These are phyloP conservation scores for Vitis rotundifolia DNA, from an alignment of 164 flowering plant species.

Conservation along the genomic window DNA sequence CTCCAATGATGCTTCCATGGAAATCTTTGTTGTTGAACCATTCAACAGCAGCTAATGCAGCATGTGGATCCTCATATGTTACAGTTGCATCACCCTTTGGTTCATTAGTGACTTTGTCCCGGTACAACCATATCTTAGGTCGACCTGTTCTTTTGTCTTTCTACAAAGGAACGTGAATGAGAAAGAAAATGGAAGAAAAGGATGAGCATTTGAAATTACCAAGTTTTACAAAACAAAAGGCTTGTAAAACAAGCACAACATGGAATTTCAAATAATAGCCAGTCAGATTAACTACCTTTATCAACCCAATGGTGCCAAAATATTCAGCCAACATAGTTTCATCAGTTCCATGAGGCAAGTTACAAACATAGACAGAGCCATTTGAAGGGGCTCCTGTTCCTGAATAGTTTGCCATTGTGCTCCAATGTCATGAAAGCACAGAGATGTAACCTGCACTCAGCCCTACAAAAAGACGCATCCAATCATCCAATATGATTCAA, in stretches of 20 bases:
- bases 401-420: constrained; percentile 55
- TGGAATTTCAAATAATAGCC: constrained; percentile 20
- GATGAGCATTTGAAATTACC: background rate
- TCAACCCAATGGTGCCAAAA: constrained; percentile 97
- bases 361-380: constrained; percentile 86
- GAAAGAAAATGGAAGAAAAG: constrained; percentile 3
- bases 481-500: no score
- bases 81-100: constrained; percentile 99
- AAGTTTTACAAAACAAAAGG: background rate
- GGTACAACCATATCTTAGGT: constrained; percentile 93
- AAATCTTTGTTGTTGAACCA: constrained; percentile 98
- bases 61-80: constrained; percentile 98
- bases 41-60: constrained; percentile 95
- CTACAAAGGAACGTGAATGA: constrained; percentile 28
- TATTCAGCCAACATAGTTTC: constrained; percentile 89
- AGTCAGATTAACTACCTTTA: constrained; percentile 72
- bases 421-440: constrained; percentile 36
- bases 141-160: constrained; percentile 93
- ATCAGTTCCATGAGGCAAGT: constrained; percentile 93
- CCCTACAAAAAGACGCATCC: no score
- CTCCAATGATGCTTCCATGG: constrained; percentile 85
- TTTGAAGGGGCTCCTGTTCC: constrained; percentile 65
- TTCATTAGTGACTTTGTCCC: constrained; percentile 84
- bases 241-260: background rate
- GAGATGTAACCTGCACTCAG: constrained; percentile 13